Conservation (phyloP, 2,329 filamentous ascomycete species). For the Pochonia chlamydosporia region DNA sequence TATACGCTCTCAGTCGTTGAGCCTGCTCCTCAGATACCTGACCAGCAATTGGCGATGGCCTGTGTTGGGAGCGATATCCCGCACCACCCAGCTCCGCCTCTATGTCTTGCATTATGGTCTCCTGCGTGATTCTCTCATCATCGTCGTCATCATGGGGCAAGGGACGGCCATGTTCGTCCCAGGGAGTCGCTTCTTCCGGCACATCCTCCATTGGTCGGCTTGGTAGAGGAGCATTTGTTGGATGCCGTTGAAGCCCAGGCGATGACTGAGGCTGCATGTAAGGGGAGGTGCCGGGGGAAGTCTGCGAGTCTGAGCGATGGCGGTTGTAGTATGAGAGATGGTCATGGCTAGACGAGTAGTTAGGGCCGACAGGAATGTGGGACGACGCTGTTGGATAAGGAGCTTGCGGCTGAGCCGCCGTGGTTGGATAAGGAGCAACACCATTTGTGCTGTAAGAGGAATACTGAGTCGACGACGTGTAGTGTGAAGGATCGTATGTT, state of each 20-base stretch:
- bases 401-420: conserved; percentile 22
- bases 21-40: conserved; percentile 40
- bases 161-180: conserved; percentile 30
- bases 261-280: conserved; percentile 34
- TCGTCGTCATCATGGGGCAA: conserved; percentile 21
- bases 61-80: conserved; percentile 24
- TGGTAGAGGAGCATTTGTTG: conserved; percentile 55
- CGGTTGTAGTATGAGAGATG: conserved; percentile 39
- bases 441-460: conserved; percentile 16
- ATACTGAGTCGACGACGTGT: conserved; percentile 21
- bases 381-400: conserved; percentile 49
- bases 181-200: conserved; percentile 36
- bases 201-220: conserved; percentile 43
- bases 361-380: conserved; percentile 47
- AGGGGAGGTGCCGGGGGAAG: conserved; percentile 42
- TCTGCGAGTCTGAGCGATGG: conserved; percentile 43
- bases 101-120: conserved; percentile 53
- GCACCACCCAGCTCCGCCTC: conserved; percentile 44
- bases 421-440: conserved; percentile 29
- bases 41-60: conserved; percentile 39
- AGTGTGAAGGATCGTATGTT: conserved; percentile 32
- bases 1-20: conserved; percentile 42
- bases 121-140: conserved; percentile 38
- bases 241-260: conserved; percentile 47
- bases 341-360: conserved; percentile 41